Evolutionary conservation across 73 alveolate species (phyloP).

Genomic region (Symbiodinium pilosum): DNA sequence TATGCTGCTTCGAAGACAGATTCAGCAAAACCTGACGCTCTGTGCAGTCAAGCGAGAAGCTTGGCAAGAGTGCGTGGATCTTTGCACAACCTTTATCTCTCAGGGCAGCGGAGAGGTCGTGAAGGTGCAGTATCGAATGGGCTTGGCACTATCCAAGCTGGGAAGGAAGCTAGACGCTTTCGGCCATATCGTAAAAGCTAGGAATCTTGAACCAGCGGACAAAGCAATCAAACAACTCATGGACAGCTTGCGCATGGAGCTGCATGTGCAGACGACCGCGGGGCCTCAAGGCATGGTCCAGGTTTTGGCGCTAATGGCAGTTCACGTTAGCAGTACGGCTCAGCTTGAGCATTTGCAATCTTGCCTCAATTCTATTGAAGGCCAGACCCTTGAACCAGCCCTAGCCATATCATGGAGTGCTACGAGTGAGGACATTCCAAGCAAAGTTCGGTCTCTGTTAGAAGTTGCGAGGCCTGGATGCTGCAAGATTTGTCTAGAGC

Average conservation of each 20-base stretch:
- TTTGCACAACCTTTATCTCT: not conserved
- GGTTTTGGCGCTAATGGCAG: slow-evolving; percentile 3
- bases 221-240: not conserved
- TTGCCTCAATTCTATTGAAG: not conserved
- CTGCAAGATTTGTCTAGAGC: slow-evolving; percentile 4
- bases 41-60: not conserved
- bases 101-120: not conserved
- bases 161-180: not conserved
- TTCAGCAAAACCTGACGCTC: not conserved
- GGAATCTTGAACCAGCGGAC: not conserved
- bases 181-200: not conserved
- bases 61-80: not conserved
- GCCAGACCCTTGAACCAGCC: not conserved
- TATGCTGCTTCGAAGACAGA: not conserved
- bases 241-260: not conserved
- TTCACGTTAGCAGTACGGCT: not conserved
- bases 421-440: not conserved
- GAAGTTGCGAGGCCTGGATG: not conserved
- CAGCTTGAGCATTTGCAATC: not conserved
- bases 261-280: not conserved
- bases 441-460: not conserved
- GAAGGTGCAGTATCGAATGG: slow-evolving; percentile 6
- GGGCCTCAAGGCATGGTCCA: too few species aligned
- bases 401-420: not conserved
- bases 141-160: not conserved